Evolutionary conservation across 2,329 filamentous ascomycete genomes (phyloP), one percentile per base, ranked within the genome.

Genomic region (Penicillium occitanis): DNA sequence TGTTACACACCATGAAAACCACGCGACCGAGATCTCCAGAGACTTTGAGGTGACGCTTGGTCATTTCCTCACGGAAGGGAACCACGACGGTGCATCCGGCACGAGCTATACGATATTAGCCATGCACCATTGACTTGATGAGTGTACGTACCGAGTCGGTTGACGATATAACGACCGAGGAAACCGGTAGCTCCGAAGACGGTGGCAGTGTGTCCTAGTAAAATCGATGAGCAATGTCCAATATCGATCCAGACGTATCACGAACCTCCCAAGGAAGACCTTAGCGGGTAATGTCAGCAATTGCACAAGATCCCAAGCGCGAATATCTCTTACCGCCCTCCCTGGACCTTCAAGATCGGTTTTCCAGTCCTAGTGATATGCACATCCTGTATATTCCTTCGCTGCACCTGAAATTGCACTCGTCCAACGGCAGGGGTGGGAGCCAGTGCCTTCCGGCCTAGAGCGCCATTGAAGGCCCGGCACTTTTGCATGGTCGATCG

Each of bases 171-270:
- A 77, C 95, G 89, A 77, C 95, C 95, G 65, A 99, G 84, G 79
- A 96, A 94, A 70, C 95, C 95, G 68, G 93, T 97, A 75, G 95
- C 95, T 81, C 95, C 95, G 82, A 99, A 99, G 74, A 99, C 94
- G 67, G 95, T 99, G 68, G 91, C 94, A 69, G 93, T 97, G 82
- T 98, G 93, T 71, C 94, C 94, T 92, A 80, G n/a, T 68, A 70
- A 72, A 68, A n/a, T 61, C 37, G 68, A 75, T 77, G 73, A 75
- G 71, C 68, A 58, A 69, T 70, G 17, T 30, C 28, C 50, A 60
- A 67, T 66, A 61, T 69, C 55, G 46, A 68, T 58, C 61, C 64
- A 67, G 22, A 69, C 66, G 65, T 66, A 70, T 69, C 71, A 66
- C 67, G 74, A 88, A 96, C 92, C 92, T 89, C 92, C 92, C 71